Conservation (phyloP, 176 grass and related monocot genomes). For the Ampelocalamus luodianensis region DNA sequence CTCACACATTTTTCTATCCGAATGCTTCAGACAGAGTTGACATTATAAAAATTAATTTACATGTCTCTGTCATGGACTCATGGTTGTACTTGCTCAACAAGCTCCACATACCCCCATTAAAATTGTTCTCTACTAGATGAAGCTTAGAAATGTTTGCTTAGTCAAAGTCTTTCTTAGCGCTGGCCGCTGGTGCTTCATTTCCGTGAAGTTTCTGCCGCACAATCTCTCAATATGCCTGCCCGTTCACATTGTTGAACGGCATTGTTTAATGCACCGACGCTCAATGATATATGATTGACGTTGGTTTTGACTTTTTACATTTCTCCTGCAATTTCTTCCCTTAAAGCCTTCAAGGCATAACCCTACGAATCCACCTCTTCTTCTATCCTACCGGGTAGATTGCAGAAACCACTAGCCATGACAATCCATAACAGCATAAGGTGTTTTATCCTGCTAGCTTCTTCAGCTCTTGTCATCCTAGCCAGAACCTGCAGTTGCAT, state of each 20-base stretch:
- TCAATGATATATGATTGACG: background rate
- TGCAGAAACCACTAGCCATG: background rate
- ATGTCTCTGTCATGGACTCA: background rate
- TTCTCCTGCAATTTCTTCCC: background rate
- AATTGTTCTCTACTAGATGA: background rate
- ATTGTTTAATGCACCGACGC: background rate
- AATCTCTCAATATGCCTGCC: background rate
- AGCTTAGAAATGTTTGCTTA: background rate
- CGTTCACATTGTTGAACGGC: background rate
- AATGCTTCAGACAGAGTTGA: background rate
- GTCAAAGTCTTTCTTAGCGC: background rate
- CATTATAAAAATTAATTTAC: background rate
- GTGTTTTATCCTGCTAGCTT: slow-evolving; percentile 7
- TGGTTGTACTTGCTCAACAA: too few relatives aligned
- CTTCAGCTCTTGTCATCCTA: slow-evolving; percentile 31
- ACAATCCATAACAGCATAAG: background rate
- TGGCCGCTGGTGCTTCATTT: background rate
- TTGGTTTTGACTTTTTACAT: background rate
- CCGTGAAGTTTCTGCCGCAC: slow-evolving; percentile 8
- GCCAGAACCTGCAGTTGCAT: slow-evolving; percentile 1
- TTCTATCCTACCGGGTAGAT: background rate
- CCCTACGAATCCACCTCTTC: background rate
- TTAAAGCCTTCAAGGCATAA: too few relatives aligned
- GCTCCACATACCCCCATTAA: too few relatives aligned
- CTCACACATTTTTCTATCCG: background rate